phyloP scores from a whole-genome alignment of 1,284 basidiomycete species.

The Abortiporus biennis region DNA sequence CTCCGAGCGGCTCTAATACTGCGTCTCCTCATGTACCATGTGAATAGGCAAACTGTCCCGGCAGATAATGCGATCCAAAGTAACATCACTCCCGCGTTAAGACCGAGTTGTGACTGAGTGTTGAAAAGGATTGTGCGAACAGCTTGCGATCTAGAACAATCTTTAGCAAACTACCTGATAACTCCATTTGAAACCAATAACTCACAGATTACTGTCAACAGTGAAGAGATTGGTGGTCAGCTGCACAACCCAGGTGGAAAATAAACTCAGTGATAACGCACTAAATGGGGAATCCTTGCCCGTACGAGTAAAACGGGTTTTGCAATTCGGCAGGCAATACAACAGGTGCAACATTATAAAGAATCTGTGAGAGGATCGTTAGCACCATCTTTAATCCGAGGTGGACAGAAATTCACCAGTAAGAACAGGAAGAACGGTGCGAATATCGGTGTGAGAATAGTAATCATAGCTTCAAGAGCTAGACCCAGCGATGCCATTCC shows the following conservation, averaged over 20 bases:
- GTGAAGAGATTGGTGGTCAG: too few relatives aligned
- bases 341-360: conserved; percentile 38
- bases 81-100: conserved; percentile 39
- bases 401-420: conserved; percentile 17
- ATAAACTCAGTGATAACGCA: too few relatives aligned
- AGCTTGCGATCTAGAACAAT: conserved; percentile 21
- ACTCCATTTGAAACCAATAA: conserved; percentile 17
- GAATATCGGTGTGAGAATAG: conserved; percentile 24
- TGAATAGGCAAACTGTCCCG: conserved; percentile 33
- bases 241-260: too few relatives aligned
- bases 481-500: conserved; percentile 31
- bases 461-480: conserved; percentile 34
- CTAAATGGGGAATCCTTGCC: conserved; percentile 40
- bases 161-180: conserved; percentile 15
- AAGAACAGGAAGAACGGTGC: conserved; percentile 28
- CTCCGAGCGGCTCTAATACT: too few relatives aligned
- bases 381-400: conserved; percentile 10
- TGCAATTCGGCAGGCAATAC: conserved; percentile 39
- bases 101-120: conserved; percentile 36
- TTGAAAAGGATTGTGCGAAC: conserved; percentile 45
- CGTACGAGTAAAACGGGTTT: conserved; percentile 33
- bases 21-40: conserved; percentile 31
- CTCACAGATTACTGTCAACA: too few relatives aligned
- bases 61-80: conserved; percentile 35
- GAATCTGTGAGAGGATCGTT: conserved; percentile 24